Percentiles rank a stretch among this genome's conserved stretches.
These are phyloP conservation scores for Podaxis sp. DNA, from an alignment of 768 basidiomycete genomes.

Conservation along the genomic window DNA sequence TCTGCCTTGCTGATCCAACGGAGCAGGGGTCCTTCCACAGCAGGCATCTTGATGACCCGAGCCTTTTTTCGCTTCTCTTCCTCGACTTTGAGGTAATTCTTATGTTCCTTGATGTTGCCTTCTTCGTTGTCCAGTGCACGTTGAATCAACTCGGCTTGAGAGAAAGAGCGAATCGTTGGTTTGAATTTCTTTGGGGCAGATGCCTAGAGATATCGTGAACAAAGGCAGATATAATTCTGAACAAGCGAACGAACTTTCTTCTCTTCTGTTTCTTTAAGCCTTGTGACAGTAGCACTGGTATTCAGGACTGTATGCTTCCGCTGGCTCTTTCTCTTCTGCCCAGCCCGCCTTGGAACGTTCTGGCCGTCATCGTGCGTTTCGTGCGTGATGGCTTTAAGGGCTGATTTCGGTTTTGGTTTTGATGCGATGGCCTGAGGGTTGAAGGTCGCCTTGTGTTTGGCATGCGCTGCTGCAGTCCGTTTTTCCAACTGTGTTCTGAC, in stretches of 20 bases:
- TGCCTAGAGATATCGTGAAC: conserved; percentile 36
- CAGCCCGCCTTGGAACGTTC: background rate
- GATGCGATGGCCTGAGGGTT: conserved; percentile 46
- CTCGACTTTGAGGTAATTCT: conserved; percentile 75
- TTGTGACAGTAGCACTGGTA: conserved; percentile 62
- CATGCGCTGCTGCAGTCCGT: conserved; percentile 66
- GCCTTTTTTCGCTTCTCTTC: conserved; percentile 79
- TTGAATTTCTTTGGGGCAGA: conserved; percentile 64
- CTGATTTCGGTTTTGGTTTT: conserved; percentile 29
- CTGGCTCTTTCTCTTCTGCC: conserved; percentile 55
- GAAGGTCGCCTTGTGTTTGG: conserved; percentile 65
- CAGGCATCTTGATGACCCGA: conserved; percentile 53
- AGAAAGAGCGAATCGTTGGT: conserved; percentile 48
- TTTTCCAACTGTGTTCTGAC: conserved; percentile 58
- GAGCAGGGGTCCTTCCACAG: conserved; percentile 64
- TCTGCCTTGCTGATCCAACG: conserved; percentile 73
- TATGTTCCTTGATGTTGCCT: conserved; percentile 76
- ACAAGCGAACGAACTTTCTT: conserved; percentile 46
- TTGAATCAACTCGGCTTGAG: conserved; percentile 83
- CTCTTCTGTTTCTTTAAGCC: conserved; percentile 64
- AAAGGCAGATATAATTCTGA: background rate
- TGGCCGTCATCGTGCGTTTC: background rate
- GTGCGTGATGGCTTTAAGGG: background rate
- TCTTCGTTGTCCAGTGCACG: conserved; percentile 87
- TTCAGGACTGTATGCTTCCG: conserved; percentile 71